phyloP scores from a whole-genome alignment of 768 basidiomycete genomes.

The Boletus tomentosulus region DNA sequence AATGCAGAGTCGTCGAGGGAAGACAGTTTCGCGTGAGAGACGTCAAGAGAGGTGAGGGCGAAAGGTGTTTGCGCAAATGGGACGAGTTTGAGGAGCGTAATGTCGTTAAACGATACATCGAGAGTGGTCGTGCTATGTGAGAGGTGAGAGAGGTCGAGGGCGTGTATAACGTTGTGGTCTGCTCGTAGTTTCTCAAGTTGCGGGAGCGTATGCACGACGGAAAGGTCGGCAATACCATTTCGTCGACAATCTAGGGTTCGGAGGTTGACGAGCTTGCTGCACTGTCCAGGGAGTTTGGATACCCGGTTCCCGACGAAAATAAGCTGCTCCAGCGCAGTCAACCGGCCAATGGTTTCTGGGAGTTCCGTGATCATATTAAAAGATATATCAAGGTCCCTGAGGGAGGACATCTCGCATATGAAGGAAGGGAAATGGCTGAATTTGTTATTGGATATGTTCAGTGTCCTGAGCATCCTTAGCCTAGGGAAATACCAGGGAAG shows the following conservation, averaged over 20 bases:
- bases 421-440: conserved; percentile 72
- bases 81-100: conserved; percentile 68
- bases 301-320: conserved; percentile 86
- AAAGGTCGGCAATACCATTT: conserved; percentile 77
- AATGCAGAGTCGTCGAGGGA: conserved; percentile 73
- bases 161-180: conserved; percentile 80
- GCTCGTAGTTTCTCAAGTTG: conserved; percentile 63
- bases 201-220: conserved; percentile 64
- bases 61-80: conserved; percentile 46
- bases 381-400: conserved; percentile 87
- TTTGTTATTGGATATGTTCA: conserved; percentile 97
- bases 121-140: conserved; percentile 54
- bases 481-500: conserved; percentile 84
- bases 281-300: conserved; percentile 62
- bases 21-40: conserved; percentile 86
- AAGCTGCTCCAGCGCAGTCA: conserved; percentile 65
- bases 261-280: conserved; percentile 52
- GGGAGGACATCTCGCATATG: conserved; percentile 65
- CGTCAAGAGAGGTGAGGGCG: conserved; percentile 71
- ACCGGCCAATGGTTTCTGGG: conserved; percentile 72
- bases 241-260: conserved; percentile 77
- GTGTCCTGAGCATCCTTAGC: conserved; percentile 61
- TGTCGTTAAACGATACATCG: conserved; percentile 84
- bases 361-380: conserved; percentile 87
- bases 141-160: conserved; percentile 74